Conservation (phyloP, 2,329 filamentous ascomycete species). For the Phaeosphaeria sp. region DNA sequence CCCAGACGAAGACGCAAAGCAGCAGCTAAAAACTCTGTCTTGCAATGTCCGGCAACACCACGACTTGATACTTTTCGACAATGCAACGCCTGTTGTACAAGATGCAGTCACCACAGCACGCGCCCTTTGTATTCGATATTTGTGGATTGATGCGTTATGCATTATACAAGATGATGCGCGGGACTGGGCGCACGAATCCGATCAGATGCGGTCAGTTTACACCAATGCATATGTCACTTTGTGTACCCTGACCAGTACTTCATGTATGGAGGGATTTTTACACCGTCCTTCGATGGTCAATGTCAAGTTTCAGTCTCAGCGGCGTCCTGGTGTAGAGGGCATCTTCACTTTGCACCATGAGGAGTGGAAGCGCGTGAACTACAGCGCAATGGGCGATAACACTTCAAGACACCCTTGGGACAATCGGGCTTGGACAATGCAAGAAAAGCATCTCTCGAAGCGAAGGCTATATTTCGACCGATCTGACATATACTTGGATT, state of each 20-base stretch:
- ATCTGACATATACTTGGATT: neutral
- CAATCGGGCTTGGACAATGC: neutral
- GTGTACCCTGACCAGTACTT: neutral
- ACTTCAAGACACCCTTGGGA: neutral
- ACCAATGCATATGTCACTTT: neutral
- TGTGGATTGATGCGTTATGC: constrained; percentile 26
- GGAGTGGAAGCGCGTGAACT: neutral
- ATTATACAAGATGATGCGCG: constrained; percentile 16
- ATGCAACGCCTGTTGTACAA: neutral
- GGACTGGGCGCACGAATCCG: constrained; percentile 6
- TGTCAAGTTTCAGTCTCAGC: neutral
- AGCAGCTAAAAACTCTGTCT: neutral
- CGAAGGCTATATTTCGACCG: neutral
- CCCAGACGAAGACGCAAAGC: neutral
- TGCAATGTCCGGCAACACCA: neutral
- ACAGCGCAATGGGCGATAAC: neutral
- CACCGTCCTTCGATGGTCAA: neutral
- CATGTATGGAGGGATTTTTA: neutral
- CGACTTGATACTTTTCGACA: neutral
- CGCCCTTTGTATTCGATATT: constrained; percentile 4
- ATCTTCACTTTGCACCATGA: neutral
- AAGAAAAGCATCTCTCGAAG: neutral
- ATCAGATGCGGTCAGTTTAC: constrained; percentile 13
- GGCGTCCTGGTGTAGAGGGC: neutral
- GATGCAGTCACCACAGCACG: neutral